These are phyloP conservation scores for Massarina eburnea DNA, from an alignment of 2,329 filamentous ascomycete species.

Conservation along the genomic window DNA sequence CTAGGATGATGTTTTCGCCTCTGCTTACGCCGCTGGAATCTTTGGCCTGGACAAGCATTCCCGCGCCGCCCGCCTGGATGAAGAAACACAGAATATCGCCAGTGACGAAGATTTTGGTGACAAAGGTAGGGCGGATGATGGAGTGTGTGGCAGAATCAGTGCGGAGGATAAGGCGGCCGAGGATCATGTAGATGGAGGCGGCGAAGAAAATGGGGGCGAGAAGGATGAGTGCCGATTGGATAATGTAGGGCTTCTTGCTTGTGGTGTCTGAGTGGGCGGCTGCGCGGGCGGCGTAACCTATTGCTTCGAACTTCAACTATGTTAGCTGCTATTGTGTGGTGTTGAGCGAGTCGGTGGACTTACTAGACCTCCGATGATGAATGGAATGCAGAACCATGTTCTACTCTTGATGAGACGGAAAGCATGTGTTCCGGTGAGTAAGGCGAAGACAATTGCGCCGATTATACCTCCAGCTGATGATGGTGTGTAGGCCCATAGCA, in stretches of 20 bases:
- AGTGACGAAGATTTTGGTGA: conserved; percentile 56
- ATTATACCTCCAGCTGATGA: conserved; percentile 51
- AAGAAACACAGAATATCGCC: conserved; percentile 56
- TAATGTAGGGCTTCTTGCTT: conserved; percentile 38
- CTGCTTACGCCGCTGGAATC: conserved; percentile 22
- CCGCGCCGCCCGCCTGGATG: conserved; percentile 52
- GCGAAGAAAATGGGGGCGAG: conserved; percentile 48
- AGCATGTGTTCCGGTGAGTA: conserved; percentile 46
- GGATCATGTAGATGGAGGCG: conserved; percentile 48
- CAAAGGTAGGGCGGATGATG: conserved; percentile 43
- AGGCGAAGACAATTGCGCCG: conserved; percentile 52
- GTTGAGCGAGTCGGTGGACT: conserved; percentile 22
- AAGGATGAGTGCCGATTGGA: conserved; percentile 45
- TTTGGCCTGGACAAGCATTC: conserved; percentile 35
- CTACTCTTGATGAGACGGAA: conserved; percentile 48
- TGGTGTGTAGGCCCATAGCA: conserved; percentile 47
- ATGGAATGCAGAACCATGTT: conserved; percentile 55
- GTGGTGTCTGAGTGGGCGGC: conserved; percentile 36
- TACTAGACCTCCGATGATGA: conserved; percentile 54
- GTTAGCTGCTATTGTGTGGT: not conserved
- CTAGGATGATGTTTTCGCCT: conserved; percentile 54
- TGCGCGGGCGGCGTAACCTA: conserved; percentile 45
- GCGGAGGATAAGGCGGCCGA: conserved; percentile 40
- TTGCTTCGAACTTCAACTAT: conserved; percentile 36
- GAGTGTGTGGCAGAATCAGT: conserved; percentile 44